Base-by-base conservation (phyloP, 2,329 filamentous ascomycete species). In the Huntiella bhutanensis region DNA sequence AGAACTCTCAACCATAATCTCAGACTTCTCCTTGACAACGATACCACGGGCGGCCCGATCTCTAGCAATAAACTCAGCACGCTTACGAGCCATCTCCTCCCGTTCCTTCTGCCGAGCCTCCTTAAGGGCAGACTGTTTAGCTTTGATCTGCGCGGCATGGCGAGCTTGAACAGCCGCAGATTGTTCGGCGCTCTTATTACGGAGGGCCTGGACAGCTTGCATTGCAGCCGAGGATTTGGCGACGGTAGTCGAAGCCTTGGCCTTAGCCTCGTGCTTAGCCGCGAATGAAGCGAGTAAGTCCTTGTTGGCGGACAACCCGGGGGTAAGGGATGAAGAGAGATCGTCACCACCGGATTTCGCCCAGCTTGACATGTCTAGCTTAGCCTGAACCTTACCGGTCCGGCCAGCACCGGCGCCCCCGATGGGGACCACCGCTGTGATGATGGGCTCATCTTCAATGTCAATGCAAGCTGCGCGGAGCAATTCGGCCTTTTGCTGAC, bases 1-100 rank as follows among this genome's bases (percentile, higher is more conserved):
- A 3, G 77, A 80, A 49, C 78, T 82, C 48, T 81, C 78, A 17
- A 95, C 83, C 85, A 96, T 94, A 60, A 96, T 85, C 52, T 88
- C 85, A 15, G 42, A 48, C 43, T 49, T 49, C 38, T 47, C 47
- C 43, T 48, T 50, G n/a, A 77, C 77, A 11, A 48, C 7, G n/a
- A 48, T 48, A 19, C 45, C 46, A 7, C 49, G 45, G 11, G 41
- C 38, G 8, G 50, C 48, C 59, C 77, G 80, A 5, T 83, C 75
- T 52, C 70, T 73, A 2, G 82, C 82, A 54, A 87, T 74, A 11
- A 73, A 73, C 49, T 78, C 80, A 10, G 77, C 75, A 57, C 87
- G 81, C 55, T 80, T 71, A 58, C 73, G 80, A 50, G 74, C 75
- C 56, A 77, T 80, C 45, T 81, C 84, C 46, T 84, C 82, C 56